Evolutionary conservation across 164 flowering plant species (phyloP), one percentile per base, ranked within the genome.

Genomic region (Euptelea pleiosperma): DNA sequence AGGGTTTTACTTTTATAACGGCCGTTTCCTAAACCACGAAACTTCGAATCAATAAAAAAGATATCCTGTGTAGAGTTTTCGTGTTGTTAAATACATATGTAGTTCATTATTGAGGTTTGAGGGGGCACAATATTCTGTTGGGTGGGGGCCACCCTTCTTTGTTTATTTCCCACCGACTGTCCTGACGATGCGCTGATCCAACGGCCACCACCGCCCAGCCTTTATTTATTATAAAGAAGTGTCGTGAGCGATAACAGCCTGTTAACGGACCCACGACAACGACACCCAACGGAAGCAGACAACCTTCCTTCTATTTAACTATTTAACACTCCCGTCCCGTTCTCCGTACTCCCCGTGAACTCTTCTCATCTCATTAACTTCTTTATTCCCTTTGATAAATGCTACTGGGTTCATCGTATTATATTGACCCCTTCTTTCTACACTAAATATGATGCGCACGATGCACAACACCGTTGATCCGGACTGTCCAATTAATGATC

Each of bases 241-340:
- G 45, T 22, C 45, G 45, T 42, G n/a, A n/a, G 10, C 6, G 3
- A 15, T 44, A 24, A 24, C 30, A 46, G 51, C 31, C 51, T 46
- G 51, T 46, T 25, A 46, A 46, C 28, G 51, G 51, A 46, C 51
- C 51, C 51, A 25, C 6, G 51, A 46, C 51, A 46, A 24, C 31
- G 51, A 25, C 29, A 1, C 51, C 16, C 14, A 46, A 46, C 51
- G 30, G 30, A 46, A 24, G 18, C 22, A 16, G 45, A 42, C 45
- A 42, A 42, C 45, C 45, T 4, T 18, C 12, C 45, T 22, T 3
- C 30, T 16, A 30, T 3, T 30, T 14, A n/a, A n/a, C n/a, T n/a
- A n/a, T n/a, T n/a, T n/a, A n/a, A 12, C 29, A 11, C 5, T 11
- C 5, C 44, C 44, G 44, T 41, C 44, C 44, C 44, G 44, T 46